Evolutionary conservation across 176 grass and related monocot genomes (phyloP), one percentile per base, ranked within the genome.

Genomic region (Saccharum spontaneum): DNA sequence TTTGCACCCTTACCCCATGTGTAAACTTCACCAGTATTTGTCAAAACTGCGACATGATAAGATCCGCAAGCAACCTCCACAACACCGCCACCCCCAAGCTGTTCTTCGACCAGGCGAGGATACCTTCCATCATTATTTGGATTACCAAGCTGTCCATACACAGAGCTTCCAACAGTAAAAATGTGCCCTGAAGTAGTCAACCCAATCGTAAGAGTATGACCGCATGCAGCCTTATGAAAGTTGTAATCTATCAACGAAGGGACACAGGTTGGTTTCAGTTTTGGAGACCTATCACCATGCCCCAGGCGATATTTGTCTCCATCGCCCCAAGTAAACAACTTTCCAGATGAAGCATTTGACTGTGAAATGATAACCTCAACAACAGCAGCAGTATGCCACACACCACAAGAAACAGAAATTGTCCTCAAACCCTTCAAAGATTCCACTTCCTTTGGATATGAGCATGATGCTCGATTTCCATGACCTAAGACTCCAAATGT

Each of bases 261-360:
- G 52, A 99, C 88, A 34, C 97, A 99, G 36, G 97, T 99, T 71
- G 97, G 97, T 50, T 96, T 95, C 59, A 99, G 88, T 65, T 91
- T 89, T 39, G 91, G 67, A 76, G 83, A 68, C 79, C 89, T 95
- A 44, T 99, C 97, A 69, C 97, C 93, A 79, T 99, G 88, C 71
- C 97, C 97, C 67, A 99, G 89, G 69, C 97, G 93, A 83, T 94
- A 89, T 81, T 99, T 99, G 37, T 99, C 97, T 62, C 97, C 97
- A 84, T 99, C 97, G 3, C 97, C 97, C 97, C 97, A 99, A 8
- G 97, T 99, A 73, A 99, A 99, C 63, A 99, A 72, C 84, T 99
- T 99, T 82, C 97, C 97, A 59, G 89, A 96, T 61, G 97, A 96
- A 55, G 93, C 62, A 88, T 91, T 99, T 71, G 97, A 94, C 69